These are phyloP conservation scores for Boletus subluridellus DNA, from an alignment of 1,284 basidiomycete genomes.

Conservation along the genomic window DNA sequence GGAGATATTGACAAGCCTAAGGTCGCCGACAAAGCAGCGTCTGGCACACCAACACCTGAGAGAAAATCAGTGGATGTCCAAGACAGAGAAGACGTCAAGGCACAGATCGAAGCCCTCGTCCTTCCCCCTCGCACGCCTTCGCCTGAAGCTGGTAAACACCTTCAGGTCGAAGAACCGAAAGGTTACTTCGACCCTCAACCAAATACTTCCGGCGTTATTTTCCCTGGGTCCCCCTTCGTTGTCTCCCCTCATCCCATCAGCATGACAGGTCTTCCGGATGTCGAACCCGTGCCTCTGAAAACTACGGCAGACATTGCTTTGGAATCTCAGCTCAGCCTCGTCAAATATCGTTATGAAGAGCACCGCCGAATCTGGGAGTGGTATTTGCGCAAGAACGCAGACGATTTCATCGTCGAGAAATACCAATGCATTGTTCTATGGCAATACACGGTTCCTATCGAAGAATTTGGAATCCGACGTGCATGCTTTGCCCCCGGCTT, in stretches of 20 bases:
- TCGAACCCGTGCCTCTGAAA: conserved; percentile 47
- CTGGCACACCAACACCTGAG: conserved; percentile 32
- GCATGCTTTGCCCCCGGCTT: conserved; percentile 71
- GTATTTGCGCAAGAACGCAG: conserved; percentile 79
- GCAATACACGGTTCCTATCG: conserved; percentile 71
- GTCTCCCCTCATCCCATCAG: conserved; percentile 28
- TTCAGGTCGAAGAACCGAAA: conserved; percentile 29
- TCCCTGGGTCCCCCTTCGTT: conserved; percentile 26
- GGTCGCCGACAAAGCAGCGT: conserved; percentile 20
- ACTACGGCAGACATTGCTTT: conserved; percentile 58
- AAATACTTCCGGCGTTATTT: conserved; percentile 21
- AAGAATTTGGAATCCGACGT: conserved; percentile 59
- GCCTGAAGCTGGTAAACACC: conserved; percentile 23
- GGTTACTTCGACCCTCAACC: conserved; percentile 46
- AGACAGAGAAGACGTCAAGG: conserved; percentile 55
- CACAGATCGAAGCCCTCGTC: conserved; percentile 67
- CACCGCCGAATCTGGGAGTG: conserved; percentile 88
- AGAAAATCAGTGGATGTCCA: conserved; percentile 14
- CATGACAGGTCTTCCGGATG: conserved; percentile 30
- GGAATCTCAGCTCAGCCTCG: conserved; percentile 66
- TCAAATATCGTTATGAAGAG: conserved; percentile 79
- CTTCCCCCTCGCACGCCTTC: conserved; percentile 49
- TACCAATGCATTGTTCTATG: conserved; percentile 85
- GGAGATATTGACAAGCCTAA: conserved; percentile 43
- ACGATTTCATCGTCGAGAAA: conserved; percentile 87